Evolutionary conservation across 192 early-diverging fungal species (phyloP).

Genomic region (Backusella circina): DNA sequence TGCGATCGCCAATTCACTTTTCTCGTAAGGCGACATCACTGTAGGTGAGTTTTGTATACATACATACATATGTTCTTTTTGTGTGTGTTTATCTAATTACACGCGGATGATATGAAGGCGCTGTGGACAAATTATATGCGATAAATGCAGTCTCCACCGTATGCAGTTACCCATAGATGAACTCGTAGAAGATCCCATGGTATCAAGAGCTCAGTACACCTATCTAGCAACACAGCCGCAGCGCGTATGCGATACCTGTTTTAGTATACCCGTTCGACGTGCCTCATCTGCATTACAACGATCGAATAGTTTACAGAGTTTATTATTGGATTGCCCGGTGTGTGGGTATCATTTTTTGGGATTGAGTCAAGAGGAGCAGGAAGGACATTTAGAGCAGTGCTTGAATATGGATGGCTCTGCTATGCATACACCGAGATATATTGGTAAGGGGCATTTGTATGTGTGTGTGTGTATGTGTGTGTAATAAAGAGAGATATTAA

Average conservation of each 20-base stretch:
- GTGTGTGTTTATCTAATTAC: no score
- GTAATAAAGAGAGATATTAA: neutral
- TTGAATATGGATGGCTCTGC: constrained; percentile 43
- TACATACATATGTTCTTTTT: no score
- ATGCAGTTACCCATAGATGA: constrained; percentile 45
- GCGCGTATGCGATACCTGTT: constrained; percentile 16
- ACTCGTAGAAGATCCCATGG: constrained; percentile 40
- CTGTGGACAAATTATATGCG: constrained; percentile 85
- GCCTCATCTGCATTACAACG: neutral
- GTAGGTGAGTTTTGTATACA: constrained; percentile 25
- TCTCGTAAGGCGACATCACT: constrained; percentile 86
- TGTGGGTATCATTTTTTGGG: constrained; percentile 46
- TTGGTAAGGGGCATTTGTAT: constrained; percentile 45
- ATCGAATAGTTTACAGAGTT: constrained; percentile 44
- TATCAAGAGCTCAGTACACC: constrained; percentile 3
- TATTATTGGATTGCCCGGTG: constrained; percentile 76
- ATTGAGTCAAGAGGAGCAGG: constrained; percentile 37
- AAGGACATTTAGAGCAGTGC: constrained; percentile 61
- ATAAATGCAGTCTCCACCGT: constrained; percentile 67
- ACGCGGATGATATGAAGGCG: constrained; percentile 52
- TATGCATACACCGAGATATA: constrained; percentile 56
- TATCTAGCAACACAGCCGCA: constrained; percentile 17
- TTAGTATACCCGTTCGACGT: neutral
- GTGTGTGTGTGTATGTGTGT: neutral
- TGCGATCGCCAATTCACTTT: constrained; percentile 72